phyloP scores from a whole-genome alignment of 2,329 filamentous ascomycete species.

The Plenodomus biglobosus region DNA sequence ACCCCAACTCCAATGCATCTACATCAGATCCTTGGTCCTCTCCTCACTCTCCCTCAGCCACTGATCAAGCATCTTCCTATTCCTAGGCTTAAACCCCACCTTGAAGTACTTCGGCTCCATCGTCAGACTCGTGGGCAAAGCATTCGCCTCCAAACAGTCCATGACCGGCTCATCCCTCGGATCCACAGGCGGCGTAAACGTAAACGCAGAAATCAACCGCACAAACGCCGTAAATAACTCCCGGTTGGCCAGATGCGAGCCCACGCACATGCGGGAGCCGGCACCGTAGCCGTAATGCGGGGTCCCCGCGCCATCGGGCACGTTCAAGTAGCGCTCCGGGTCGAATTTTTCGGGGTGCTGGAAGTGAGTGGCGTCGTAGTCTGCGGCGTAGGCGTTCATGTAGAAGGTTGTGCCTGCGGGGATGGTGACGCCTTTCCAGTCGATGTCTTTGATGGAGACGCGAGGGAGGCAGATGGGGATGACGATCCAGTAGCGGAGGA shows the following conservation, averaged over 20 bases:
- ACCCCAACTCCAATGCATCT: conserved; percentile 1
- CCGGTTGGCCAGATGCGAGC: conserved; percentile 48
- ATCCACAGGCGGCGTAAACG: conserved; percentile 48
- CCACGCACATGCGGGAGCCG: conserved; percentile 51
- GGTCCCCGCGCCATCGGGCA: conserved; percentile 49
- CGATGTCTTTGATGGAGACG: conserved; percentile 70
- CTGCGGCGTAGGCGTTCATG: conserved; percentile 73
- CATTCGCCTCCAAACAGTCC: conserved; percentile 51
- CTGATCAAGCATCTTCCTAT: conserved; percentile 45
- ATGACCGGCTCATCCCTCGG: conserved; percentile 47
- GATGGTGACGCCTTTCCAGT: conserved; percentile 66
- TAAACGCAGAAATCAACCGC: conserved; percentile 51
- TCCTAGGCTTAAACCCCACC: conserved; percentile 50
- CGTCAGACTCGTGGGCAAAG: conserved; percentile 51
- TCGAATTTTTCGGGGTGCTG: conserved; percentile 63
- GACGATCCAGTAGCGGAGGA: conserved; percentile 75
- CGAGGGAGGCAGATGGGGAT: conserved; percentile 77
- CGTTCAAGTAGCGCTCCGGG: conserved; percentile 68
- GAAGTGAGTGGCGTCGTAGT: conserved; percentile 72
- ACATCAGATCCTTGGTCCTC: conserved; percentile 46
- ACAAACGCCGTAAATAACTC: conserved; percentile 52
- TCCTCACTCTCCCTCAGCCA: conserved; percentile 54
- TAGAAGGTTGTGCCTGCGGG: conserved; percentile 78
- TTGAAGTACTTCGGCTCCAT: conserved; percentile 56
- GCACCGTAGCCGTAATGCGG: conserved; percentile 54